A percentile compares a stretch with the other conserved stretches of the same genome.
These are phyloP conservation scores for Clavaria fumosa DNA, from an alignment of 768 basidiomycete species.

Conservation along the genomic window DNA sequence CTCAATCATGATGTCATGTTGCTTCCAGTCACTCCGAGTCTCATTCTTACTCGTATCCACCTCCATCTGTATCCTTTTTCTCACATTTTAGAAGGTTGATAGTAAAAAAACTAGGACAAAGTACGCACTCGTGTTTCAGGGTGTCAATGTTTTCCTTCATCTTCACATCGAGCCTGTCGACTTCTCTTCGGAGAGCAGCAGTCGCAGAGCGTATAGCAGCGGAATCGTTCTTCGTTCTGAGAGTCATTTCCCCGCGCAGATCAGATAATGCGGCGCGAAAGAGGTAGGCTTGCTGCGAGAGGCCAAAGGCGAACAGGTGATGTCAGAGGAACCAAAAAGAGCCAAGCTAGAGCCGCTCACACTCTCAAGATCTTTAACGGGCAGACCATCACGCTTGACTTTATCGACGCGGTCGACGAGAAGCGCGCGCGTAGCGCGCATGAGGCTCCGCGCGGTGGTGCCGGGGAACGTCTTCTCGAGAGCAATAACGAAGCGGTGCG, in stretches of 20 bases:
- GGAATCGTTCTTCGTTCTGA: conserved; percentile 71
- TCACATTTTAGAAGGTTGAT: not conserved
- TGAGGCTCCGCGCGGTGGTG: conserved; percentile 58
- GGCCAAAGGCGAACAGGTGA: not conserved
- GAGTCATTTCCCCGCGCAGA: conserved; percentile 70
- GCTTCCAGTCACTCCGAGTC: conserved; percentile 67
- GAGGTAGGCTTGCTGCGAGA: conserved; percentile 76
- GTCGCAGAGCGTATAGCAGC: conserved; percentile 67
- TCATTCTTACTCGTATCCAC: conserved; percentile 90
- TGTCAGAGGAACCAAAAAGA: conserved; percentile 1
- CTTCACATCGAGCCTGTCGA: conserved; percentile 72
- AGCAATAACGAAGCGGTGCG: conserved; percentile 57
- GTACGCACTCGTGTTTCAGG: conserved; percentile 81
- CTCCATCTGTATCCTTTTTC: conserved; percentile 98
- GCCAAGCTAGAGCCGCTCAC: conserved; percentile 30
- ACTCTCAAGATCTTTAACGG: conserved; percentile 68
- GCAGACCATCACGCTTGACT: conserved; percentile 57
- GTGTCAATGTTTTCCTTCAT: conserved; percentile 87
- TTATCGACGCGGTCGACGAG: conserved; percentile 61
- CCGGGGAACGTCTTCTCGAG: conserved; percentile 65
- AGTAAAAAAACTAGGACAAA: conserved; percentile 2
- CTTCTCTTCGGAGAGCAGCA: conserved; percentile 68
- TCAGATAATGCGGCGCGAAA: conserved; percentile 90
- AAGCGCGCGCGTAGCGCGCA: conserved; percentile 70
- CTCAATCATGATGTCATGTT: conserved; percentile 74